phyloP scores from a whole-genome alignment of 306 rosid species.

The Trifolium pratense region DNA sequence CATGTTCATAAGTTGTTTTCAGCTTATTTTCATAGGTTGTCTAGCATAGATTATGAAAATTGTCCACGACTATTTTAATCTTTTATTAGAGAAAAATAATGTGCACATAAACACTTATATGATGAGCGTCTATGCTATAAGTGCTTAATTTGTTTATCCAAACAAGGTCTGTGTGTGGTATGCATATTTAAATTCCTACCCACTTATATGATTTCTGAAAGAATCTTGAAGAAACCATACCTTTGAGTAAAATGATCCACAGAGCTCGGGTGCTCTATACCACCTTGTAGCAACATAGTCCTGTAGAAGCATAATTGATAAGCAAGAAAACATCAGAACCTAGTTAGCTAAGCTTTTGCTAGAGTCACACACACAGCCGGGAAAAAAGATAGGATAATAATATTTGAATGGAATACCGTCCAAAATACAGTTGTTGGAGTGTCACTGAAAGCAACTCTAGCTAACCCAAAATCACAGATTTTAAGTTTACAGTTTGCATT shows the following conservation, averaged over 20 bases:
- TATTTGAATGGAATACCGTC: constrained; percentile 70
- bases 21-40: no score
- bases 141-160: no score
- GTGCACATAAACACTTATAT: no score
- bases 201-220: not conserved
- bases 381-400: not conserved
- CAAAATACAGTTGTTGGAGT: constrained; percentile 90
- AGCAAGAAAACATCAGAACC: constrained; percentile 35
- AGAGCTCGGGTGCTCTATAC: constrained; percentile 99
- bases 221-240: constrained; percentile 51
- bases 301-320: constrained; percentile 48
- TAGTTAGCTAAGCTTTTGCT: not conserved
- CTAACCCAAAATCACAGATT: constrained; percentile 96
- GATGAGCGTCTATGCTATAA: no score
- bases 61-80: no score
- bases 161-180: no score
- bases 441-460: constrained; percentile 90
- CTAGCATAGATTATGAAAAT: no score
- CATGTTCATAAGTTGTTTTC: no score
- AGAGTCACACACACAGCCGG: constrained; percentile 19
- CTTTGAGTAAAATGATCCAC: constrained; percentile 97
- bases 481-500: constrained; percentile 97
- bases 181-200: not conserved
- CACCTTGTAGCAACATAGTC: constrained; percentile 99
- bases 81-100: no score